These are phyloP conservation scores for Claviceps sp. DNA, from an alignment of 2,329 filamentous ascomycete genomes.

Conservation along the genomic window DNA sequence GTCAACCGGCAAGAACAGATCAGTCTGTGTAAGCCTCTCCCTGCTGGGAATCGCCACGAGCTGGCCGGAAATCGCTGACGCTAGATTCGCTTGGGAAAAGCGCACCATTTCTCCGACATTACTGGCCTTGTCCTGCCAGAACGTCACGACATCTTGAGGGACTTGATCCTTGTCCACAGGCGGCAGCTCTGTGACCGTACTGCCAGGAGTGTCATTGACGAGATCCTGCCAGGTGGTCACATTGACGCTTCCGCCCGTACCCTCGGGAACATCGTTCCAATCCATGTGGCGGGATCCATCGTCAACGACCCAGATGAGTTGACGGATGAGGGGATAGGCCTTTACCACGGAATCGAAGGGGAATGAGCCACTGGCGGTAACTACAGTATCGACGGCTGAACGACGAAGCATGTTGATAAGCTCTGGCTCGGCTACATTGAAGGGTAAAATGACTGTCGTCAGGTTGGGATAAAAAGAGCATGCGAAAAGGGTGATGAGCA, in stretches of 20 bases:
- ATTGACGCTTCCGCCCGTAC: constrained; percentile 59
- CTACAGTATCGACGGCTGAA: constrained; percentile 64
- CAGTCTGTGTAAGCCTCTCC: constrained; percentile 59
- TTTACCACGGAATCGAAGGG: constrained; percentile 62
- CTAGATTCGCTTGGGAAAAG: constrained; percentile 73
- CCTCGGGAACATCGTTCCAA: constrained; percentile 79
- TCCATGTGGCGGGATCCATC: constrained; percentile 84
- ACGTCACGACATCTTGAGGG: constrained; percentile 46
- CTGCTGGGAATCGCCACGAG: constrained; percentile 60
- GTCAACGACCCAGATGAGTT: constrained; percentile 87
- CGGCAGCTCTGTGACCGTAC: constrained; percentile 50
- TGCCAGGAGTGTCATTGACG: constrained; percentile 52
- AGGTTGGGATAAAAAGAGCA: constrained; percentile 75
- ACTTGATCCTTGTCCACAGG: constrained; percentile 36
- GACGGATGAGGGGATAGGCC: constrained; percentile 55
- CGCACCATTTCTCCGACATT: constrained; percentile 57
- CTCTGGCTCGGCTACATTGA: constrained; percentile 56
- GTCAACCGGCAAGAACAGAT: constrained; percentile 77
- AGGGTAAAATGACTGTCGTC: constrained; percentile 73
- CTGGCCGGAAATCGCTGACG: constrained; percentile 71
- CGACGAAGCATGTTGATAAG: constrained; percentile 60
- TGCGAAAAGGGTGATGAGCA: constrained; percentile 70
- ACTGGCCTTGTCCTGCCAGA: constrained; percentile 46
- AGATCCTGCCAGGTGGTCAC: constrained; percentile 92
- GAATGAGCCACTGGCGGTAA: constrained; percentile 77